Evolutionary conservation across 257 asterid genomes (phyloP).

Genomic region (Buddleja alternifolia): DNA sequence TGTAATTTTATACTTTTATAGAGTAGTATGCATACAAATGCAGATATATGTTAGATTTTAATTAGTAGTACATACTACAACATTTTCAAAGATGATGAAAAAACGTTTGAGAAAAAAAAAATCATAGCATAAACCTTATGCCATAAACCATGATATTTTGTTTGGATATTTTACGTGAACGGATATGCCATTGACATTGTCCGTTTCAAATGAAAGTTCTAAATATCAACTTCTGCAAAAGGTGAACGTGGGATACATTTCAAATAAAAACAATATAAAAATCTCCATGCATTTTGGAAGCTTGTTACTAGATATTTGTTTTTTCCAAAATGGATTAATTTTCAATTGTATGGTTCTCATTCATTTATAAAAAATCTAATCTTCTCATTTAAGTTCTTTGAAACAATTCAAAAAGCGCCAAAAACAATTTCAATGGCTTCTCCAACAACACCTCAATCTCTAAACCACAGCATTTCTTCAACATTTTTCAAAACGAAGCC

Average conservation of each 20-base stretch:
- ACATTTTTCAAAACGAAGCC: conserved; percentile 35
- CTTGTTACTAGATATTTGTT: conserved; percentile 51
- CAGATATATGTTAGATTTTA: no score
- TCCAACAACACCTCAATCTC: conserved; percentile 38
- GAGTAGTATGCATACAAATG: no score
- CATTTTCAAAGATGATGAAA: no score
- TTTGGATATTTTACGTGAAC: conserved; percentile 11
- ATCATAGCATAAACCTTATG: background rate
- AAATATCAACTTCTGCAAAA: conserved; percentile 27
- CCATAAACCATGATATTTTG: background rate
- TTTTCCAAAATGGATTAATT: conserved; percentile 20
- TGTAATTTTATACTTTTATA: no score
- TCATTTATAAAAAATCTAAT: conserved; percentile 47
- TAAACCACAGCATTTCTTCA: conserved; percentile 32
- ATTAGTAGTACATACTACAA: no score
- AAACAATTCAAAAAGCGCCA: conserved; percentile 30
- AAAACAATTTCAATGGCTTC: conserved; percentile 46
- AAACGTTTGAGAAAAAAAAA: no score
- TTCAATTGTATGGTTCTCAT: conserved; percentile 46
- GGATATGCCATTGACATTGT: conserved; percentile 12
- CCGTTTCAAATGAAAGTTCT: background rate
- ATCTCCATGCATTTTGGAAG: conserved; percentile 57
- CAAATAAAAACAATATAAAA: conserved; percentile 46
- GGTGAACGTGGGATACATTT: conserved; percentile 26
- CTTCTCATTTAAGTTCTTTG: conserved; percentile 26